These are phyloP conservation scores for Trametes cinnabarina DNA, from an alignment of 768 basidiomycete species.

Conservation along the genomic window DNA sequence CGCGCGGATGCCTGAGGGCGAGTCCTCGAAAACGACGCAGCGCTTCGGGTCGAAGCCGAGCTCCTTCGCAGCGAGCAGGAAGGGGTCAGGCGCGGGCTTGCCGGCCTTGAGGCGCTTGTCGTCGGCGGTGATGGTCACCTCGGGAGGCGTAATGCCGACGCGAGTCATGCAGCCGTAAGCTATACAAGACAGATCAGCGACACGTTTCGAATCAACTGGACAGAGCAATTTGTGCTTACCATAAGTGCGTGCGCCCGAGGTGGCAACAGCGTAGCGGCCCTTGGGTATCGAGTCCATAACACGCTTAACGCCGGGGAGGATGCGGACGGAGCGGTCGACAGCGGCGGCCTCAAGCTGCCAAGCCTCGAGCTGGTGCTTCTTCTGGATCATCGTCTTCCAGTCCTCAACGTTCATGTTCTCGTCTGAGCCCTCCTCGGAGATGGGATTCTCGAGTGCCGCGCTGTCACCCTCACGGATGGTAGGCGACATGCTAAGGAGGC, in stretches of 20 bases:
- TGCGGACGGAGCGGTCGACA: conserved; percentile 63
- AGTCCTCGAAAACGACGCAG: conserved; percentile 82
- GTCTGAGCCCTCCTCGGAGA: conserved; percentile 27
- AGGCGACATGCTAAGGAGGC: conserved; percentile 38
- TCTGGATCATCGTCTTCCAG: conserved; percentile 23
- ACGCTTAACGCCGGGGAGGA: conserved; percentile 65
- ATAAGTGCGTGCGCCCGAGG: conserved; percentile 71
- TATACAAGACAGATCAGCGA: conserved; percentile 24
- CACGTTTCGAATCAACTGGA: neutral
- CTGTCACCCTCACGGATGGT: conserved; percentile 32
- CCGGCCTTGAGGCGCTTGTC: conserved; percentile 69
- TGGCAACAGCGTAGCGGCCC: conserved; percentile 70
- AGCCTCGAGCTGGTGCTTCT: conserved; percentile 40
- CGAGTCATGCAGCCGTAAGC: conserved; percentile 69
- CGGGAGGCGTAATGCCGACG: conserved; percentile 65
- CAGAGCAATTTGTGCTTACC: conserved; percentile 35
- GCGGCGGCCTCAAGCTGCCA: conserved; percentile 56
- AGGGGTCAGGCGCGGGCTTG: conserved; percentile 62
- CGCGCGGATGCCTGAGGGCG: conserved; percentile 59
- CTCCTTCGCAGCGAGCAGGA: conserved; percentile 59
- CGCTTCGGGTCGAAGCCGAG: conserved; percentile 53
- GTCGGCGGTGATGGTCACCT: conserved; percentile 72
- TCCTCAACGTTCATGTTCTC: conserved; percentile 1
- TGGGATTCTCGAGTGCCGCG: conserved; percentile 33
- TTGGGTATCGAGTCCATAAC: conserved; percentile 66